Base-by-base conservation (phyloP, 345 rosid genomes). In the Camelina neglecta region DNA sequence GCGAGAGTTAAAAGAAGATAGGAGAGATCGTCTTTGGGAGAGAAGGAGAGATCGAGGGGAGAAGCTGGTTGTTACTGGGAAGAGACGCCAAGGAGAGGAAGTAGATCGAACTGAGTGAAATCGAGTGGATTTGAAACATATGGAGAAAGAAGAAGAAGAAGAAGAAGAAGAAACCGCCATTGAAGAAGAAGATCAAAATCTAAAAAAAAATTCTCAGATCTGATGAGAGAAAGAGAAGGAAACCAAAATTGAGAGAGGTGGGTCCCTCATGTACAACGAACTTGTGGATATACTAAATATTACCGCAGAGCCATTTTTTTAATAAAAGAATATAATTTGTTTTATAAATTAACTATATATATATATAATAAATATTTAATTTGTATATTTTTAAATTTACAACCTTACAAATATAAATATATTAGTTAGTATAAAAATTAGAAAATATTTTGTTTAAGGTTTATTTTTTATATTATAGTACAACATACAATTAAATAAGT, bases 31-130 rank as follows among this genome's bases (percentile, higher is more conserved):
- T 47, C 21, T 74, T 2, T 70, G 65, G 42, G 72, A 8, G 60
- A 35, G 85, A 84, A 53, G 83, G 73, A 18, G 84, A 80, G 76
- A 76, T 41, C n/a, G 39, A 35, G 60, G 65, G 58, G 76, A 76
- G 72, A 60, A 8, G 49, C 9, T 76, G 4, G 78, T 16, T 21
- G 63, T 39, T 21, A 66, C 45, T 45, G 79, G 71, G 77, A 62
- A 69, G 45, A 49, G 71, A 67, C 54, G 61, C 64, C 78, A 59
- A 44, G 80, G 33, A 66, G 74, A 67, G 41, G 83, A 44, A 55
- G 83, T 79, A 84, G 76, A 68, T 45, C 39, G 54, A 12, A 64
- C 0, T 54, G 49, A 61, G 4, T n/a, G 48, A 0, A 31, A 2
- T 10, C 57, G 64, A 38, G 24, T 44, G 36, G 42, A 58, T 9